Evolutionary conservation across 2,329 filamentous ascomycete genomes (phyloP).

Genomic region (Fusarium napiforme): DNA sequence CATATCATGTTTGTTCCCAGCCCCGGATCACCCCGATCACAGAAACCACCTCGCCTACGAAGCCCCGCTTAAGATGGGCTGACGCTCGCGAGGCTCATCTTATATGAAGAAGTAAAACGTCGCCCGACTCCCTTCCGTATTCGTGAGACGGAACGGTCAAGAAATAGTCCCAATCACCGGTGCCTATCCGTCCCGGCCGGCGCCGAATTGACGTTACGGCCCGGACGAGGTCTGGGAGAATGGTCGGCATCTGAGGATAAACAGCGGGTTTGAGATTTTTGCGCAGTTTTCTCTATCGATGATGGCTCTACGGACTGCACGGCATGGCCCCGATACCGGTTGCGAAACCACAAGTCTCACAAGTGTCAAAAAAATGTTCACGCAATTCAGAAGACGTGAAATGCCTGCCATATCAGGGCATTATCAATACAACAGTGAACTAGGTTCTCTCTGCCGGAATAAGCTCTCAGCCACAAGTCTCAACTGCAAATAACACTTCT

Average conservation of each 20-base stretch:
- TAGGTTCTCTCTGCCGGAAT: too few species aligned
- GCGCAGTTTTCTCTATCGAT: background rate
- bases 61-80: constrained; percentile 44
- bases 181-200: constrained; percentile 24
- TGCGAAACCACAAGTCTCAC: background rate
- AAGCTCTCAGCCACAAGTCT: too few species aligned
- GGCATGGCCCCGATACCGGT: background rate
- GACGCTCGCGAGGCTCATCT: constrained; percentile 30
- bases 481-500: too few species aligned
- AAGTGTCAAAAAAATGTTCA: background rate
- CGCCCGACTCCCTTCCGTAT: constrained; percentile 37
- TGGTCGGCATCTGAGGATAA: background rate
- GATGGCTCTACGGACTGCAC: background rate
- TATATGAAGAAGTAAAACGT: constrained; percentile 1
- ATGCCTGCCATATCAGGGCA: background rate
- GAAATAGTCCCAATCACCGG: background rate
- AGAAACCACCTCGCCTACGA: constrained; percentile 25
- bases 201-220: constrained; percentile 10
- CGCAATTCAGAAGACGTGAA: background rate
- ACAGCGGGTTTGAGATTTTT: background rate
- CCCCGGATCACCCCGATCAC: constrained; percentile 42
- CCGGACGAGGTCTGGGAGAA: constrained; percentile 17
- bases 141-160: constrained; percentile 29
- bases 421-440: background rate
- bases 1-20: constrained; percentile 21